Base-by-base conservation (phyloP, 163 green algal species). In the Scenedesmus sp. region DNA sequence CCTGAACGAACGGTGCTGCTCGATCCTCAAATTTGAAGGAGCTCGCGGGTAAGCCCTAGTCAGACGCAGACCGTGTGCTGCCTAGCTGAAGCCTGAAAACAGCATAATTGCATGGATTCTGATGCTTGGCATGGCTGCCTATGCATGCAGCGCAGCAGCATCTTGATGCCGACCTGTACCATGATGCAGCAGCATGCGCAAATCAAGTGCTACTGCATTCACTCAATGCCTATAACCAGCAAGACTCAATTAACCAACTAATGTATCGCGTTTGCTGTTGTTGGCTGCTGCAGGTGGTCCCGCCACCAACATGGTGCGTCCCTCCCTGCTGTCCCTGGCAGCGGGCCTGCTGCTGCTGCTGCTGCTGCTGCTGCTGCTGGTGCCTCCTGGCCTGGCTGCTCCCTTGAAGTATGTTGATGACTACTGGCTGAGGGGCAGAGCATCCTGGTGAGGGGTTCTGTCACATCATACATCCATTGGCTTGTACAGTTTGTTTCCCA, bases 351-450 rank as follows among this genome's bases (percentile, higher is more conserved):
- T 46, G 34, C 34, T 46, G 34, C 34, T 46, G 34, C 34, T 86
- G 20, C 81, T 86, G 52, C 26, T 16, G 4, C 56, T 89, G 60
- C 9, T 77, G 86, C 86, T 90, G 86, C 52, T 82, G 46, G 16
- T 56, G 46, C 16, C 16, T 2, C 20, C 66, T 9, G 46, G 10
- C 26, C 52, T 34, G n/a, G 73, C 70, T 54, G 88, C 88, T 1
- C 76, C 76, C 16, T 2, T 85, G 60, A 52, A 92, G 62, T 62
- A 83, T 76, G 88, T 87, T 3, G n/a, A 54, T 26, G 77, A 81
- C 34, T 92, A 92, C 34, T 92, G 88, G 88, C 79, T 86, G 34
- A 52, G 66, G 23, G 88, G 88, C 60, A 81, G 88, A 20, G 60
- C 88, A 70, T 87, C 73, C 7, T 88, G 88, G 87, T 91, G 18